Evolutionary conservation across 2,329 filamentous ascomycete species (phyloP).

Genomic region (Epichloe elymi): DNA sequence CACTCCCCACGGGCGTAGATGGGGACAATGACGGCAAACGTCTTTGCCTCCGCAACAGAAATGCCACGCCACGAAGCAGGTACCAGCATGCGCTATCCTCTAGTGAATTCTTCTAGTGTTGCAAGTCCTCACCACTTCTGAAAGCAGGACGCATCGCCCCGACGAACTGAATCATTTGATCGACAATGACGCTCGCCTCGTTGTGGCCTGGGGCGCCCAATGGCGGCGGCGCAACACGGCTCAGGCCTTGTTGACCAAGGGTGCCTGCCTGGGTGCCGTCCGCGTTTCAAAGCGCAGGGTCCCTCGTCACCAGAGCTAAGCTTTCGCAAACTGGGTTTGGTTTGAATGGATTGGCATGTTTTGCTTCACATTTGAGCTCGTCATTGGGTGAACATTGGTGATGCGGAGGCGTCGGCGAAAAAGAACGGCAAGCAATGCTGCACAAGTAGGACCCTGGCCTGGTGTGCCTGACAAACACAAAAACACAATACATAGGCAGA

Average conservation of each 20-base stretch:
- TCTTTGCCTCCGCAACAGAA: background rate
- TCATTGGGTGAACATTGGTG: background rate
- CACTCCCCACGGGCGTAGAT: background rate
- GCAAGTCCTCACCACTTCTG: background rate
- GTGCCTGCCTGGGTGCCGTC: background rate
- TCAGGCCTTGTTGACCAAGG: background rate
- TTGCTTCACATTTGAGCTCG: background rate
- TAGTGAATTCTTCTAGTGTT: too few relatives aligned
- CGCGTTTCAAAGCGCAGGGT: background rate
- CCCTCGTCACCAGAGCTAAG: background rate
- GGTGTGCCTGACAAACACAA: too few relatives aligned
- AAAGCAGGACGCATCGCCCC: background rate
- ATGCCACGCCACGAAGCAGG: background rate
- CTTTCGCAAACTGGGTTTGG: background rate
- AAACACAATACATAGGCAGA: background rate
- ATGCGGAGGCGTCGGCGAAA: background rate
- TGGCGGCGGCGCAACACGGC: too few relatives aligned
- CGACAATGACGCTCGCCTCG: background rate
- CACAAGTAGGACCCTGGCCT: background rate
- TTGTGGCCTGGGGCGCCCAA: too few relatives aligned
- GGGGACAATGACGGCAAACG: background rate
- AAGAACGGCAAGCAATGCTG: background rate
- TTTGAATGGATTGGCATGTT: background rate
- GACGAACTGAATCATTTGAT: background rate
- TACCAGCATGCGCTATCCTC: background rate